Evolutionary conservation across 768 basidiomycete genomes (phyloP), one percentile per base, ranked within the genome.

Genomic region (Russula virescens): DNA sequence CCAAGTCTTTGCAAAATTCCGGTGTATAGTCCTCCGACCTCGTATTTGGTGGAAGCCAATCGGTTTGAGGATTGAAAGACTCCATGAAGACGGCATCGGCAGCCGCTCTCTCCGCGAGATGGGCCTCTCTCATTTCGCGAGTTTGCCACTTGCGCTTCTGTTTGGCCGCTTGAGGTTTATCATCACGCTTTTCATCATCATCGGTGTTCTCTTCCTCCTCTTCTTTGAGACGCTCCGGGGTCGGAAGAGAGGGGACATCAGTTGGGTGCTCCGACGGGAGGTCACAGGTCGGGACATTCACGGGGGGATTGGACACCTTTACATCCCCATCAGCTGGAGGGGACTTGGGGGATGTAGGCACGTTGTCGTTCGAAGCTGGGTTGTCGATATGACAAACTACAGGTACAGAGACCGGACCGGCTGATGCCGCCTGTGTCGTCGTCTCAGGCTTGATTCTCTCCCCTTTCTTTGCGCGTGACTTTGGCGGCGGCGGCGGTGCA

Each of bases 1-100:
- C 95, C 21, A 98, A 80, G 64, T 87, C 85, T 63, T 84, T 82
- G 72, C 95, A 97, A 63, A 91, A 89, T 64, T 96, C 94, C 14
- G 83, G 80, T 0, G 91, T 94, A 69, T 94, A 99, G 72, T 98
- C 94, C 18, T 80, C 76, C 0, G 85, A 71, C 10, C 76, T 79
- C 0, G 91, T 95, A 56, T 83, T 82, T 1, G 80, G 77, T 9
- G 94, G 94, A 8, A 96, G 74, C 94, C 94, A 97, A 62, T 87
- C 85, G 9, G 77, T 76, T 46, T 79, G 77, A 0, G 90, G 89
- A 57, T 89, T 83, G 69, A 95, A 96, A 0, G 76, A 75, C 48
- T 86, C 76, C 28, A 93, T 76, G 71, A 94, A 97, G 0, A 72
- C 72, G 18, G 75, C 73, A 46, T 83, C 77, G 26, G 75, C 75